Evolutionary conservation across 192 early-diverging fungal species (phyloP).

Genomic region (Podila horticola): DNA sequence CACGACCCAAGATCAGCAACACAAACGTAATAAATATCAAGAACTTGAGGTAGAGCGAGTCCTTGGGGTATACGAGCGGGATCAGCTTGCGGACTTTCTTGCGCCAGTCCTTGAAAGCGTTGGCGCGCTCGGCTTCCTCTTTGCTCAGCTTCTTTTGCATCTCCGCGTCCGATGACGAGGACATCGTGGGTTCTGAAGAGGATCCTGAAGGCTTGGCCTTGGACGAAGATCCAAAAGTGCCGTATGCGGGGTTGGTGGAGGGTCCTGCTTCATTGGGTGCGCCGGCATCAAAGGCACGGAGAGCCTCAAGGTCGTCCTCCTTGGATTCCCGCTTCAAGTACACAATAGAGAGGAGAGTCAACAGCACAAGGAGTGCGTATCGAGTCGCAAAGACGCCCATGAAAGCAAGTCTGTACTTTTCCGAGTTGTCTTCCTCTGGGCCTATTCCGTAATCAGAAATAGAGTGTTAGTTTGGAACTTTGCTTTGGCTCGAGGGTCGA

Average conservation of each 20-base stretch:
- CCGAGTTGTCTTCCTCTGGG: slow-evolving; percentile 4
- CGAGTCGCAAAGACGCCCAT: slow-evolving; percentile 57
- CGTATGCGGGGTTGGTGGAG: slow-evolving; percentile 17
- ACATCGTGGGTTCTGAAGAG: background rate
- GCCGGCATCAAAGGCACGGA: slow-evolving; percentile 26
- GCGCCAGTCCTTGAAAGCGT: slow-evolving; percentile 58
- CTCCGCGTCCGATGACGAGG: slow-evolving; percentile 25
- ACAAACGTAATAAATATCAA: slow-evolving; percentile 76
- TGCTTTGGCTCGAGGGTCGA: background rate
- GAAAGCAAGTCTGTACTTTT: slow-evolving; percentile 50
- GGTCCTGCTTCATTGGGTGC: slow-evolving; percentile 25
- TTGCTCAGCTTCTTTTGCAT: slow-evolving; percentile 19
- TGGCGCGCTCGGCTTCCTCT: slow-evolving; percentile 33
- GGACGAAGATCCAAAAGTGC: slow-evolving; percentile 22
- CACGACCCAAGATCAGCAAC: slow-evolving; percentile 68
- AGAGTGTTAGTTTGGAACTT: background rate
- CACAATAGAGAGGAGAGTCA: slow-evolving; percentile 47
- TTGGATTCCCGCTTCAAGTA: slow-evolving; percentile 32
- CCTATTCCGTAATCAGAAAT: slow-evolving; percentile 6
- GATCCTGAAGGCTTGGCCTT: background rate
- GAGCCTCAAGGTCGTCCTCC: slow-evolving; percentile 31
- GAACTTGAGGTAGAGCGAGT: slow-evolving; percentile 68
- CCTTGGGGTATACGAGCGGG: slow-evolving; percentile 88
- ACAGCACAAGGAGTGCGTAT: slow-evolving; percentile 48
- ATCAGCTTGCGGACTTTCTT: slow-evolving; percentile 70